Conservation (phyloP, 345 rosid species). For the Cardamine resedifolia region DNA sequence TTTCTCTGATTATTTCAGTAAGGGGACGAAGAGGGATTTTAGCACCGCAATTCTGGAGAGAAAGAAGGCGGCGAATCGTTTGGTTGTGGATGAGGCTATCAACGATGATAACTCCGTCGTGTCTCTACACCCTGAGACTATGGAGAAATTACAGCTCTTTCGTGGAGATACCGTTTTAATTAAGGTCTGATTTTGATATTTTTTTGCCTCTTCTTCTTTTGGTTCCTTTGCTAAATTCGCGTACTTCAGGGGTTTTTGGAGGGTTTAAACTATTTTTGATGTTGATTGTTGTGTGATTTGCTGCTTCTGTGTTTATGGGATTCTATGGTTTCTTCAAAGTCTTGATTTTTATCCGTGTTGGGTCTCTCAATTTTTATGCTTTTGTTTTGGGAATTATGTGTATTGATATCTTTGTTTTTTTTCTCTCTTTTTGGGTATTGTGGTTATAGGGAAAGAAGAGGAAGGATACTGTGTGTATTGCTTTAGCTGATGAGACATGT, state of each 20-base stretch:
- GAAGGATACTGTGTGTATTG: conserved; percentile 67
- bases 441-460: conserved; percentile 61
- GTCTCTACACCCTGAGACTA: conserved; percentile 59
- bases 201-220: background rate
- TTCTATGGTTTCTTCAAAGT: background rate
- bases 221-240: background rate
- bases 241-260: background rate
- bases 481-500: conserved; percentile 64
- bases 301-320: background rate
- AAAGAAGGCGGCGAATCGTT: conserved; percentile 67
- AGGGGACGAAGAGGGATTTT: conserved; percentile 61
- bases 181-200: conserved; percentile 45
- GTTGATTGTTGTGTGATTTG: background rate
- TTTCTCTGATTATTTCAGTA: conserved; percentile 34
- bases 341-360: background rate
- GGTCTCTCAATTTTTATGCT: background rate
- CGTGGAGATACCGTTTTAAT: conserved; percentile 72
- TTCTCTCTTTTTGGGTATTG: background rate
- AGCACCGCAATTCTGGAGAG: conserved; percentile 73
- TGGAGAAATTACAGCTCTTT: conserved; percentile 79
- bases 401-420: background rate
- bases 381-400: background rate
- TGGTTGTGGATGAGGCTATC: conserved; percentile 64
- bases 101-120: conserved; percentile 81
- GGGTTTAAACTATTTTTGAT: background rate